Base-by-base conservation (phyloP, 2,329 filamentous ascomycete genomes). In the Aureobasidium sp. region DNA sequence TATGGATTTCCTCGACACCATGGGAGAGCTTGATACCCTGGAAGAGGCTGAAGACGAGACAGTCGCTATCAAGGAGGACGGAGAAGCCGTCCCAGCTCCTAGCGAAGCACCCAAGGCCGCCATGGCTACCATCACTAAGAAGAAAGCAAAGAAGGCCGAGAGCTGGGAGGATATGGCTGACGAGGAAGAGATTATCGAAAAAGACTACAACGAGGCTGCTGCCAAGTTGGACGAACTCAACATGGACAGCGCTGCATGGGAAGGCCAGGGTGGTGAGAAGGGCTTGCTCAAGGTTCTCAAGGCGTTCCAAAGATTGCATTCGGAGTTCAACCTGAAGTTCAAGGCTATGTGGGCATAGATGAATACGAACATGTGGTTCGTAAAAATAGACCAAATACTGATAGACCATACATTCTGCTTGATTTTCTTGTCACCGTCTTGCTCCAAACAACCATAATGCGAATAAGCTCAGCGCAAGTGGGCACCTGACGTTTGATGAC, bases 261-360 rank as follows among this genome's bases (percentile, higher is more conserved):
- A 68, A 55, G 66, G 64, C 17, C 75, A 78, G 34, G 78, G 79
- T 52, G 79, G 76, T 41, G 75, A 72, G 59, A 63, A 72, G 50
- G 78, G 76, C 39, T 69, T 88, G 69, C 67, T 78, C 65, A 80
- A 81, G 65, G 84, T 89, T 27, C 74, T 86, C 15, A 79, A 77
- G 67, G 83, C 84, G 0, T 87, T 88, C 68, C 77, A 75, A 64
- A 72, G 78, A 67, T 69, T 89, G 65, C 81, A 81, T 68, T 74
- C 76, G 32, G 82, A 84, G 62, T 89, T 88, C 71, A 81, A 87
- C 65, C 77, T 78, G 48, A 89, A 87, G 75, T 88, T 89, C 73
- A 78, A 70, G 69, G 81, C 80, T 67, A 80, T 82, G 68, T 86
- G 83, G 82, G 81, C 84, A 70, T 87, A 73, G 63, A 29, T 8